Percentiles rank a stretch among this genome's conserved stretches.
Conservation (phyloP, 495 filamentous ascomycete genomes). For the Viridothelium virens region DNA sequence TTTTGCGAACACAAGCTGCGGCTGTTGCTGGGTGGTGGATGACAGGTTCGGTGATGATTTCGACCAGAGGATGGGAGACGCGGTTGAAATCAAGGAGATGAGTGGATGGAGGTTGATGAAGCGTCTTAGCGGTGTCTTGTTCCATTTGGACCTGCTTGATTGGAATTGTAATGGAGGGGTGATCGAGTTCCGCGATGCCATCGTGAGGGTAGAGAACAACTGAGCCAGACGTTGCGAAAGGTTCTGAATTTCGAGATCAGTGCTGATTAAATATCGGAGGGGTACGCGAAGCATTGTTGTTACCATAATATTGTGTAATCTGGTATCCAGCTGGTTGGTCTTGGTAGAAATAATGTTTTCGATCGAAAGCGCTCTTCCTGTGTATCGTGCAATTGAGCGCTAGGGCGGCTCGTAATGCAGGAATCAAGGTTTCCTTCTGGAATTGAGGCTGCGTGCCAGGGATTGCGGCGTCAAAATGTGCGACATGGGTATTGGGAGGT, state of each 20-base stretch:
- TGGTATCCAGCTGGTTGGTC: slow-evolving; percentile 96
- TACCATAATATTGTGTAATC: slow-evolving; percentile 89
- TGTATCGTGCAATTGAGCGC: slow-evolving; percentile 75
- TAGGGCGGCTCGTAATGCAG: slow-evolving; percentile 79
- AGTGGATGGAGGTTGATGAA: slow-evolving; percentile 61
- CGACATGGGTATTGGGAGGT: slow-evolving; percentile 65
- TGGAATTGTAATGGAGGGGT: slow-evolving; percentile 54
- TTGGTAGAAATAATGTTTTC: slow-evolving; percentile 98
- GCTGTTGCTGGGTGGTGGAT: slow-evolving; percentile 81
- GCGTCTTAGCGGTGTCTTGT: slow-evolving; percentile 94
- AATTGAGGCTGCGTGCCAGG: slow-evolving; percentile 84
- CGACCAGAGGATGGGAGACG: slow-evolving; percentile 80
- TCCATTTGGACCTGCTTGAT: slow-evolving; percentile 95
- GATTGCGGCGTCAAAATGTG: slow-evolving; percentile 80
- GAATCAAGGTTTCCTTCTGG: slow-evolving; percentile 74
- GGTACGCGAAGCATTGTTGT: slow-evolving; percentile 9
- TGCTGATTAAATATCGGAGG: background rate
- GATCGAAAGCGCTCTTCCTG: slow-evolving; percentile 70
- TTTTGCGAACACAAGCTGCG: slow-evolving; percentile 77
- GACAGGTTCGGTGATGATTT: slow-evolving; percentile 86
- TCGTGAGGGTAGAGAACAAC: slow-evolving; percentile 66
- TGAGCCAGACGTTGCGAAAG: slow-evolving; percentile 71
- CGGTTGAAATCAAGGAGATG: slow-evolving; percentile 91
- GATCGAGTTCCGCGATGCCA: slow-evolving; percentile 63
- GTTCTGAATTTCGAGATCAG: slow-evolving; percentile 40